Conservation (phyloP, 257 asterid genomes). For the Solanum sejunctum region DNA sequence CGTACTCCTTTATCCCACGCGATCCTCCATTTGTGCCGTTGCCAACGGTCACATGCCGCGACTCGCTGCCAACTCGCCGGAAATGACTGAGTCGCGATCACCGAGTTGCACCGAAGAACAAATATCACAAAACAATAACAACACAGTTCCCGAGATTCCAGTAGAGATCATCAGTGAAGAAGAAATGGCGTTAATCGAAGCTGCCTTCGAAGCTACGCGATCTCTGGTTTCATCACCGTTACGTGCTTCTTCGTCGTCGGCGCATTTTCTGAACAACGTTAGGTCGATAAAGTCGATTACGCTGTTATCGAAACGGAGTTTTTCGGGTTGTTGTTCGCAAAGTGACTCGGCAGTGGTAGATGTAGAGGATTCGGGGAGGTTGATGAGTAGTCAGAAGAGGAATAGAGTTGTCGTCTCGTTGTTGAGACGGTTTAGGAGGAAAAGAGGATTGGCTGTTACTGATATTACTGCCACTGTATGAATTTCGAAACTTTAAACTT, state of each 20-base stretch:
- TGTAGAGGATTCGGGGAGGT: slow-evolving; percentile 49
- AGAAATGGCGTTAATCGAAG: slow-evolving; percentile 78
- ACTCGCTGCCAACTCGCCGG: slow-evolving; percentile 14
- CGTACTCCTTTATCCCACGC: neutral
- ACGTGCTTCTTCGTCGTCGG: neutral
- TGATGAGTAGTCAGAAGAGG: slow-evolving; percentile 24
- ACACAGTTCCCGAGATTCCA: slow-evolving; percentile 30
- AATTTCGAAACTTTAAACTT: neutral
- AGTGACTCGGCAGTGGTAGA: slow-evolving; percentile 20
- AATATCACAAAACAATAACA: neutral
- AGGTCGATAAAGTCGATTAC: slow-evolving; percentile 45
- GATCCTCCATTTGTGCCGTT: slow-evolving; percentile 1
- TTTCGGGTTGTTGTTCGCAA: slow-evolving; percentile 26
- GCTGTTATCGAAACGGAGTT: slow-evolving; percentile 43
- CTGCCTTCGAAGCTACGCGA: slow-evolving; percentile 48
- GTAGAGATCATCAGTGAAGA: slow-evolving; percentile 52
- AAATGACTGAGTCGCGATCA: slow-evolving; percentile 36
- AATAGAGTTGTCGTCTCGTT: slow-evolving; percentile 28
- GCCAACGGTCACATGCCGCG: slow-evolving; percentile 24
- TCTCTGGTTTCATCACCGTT: neutral
- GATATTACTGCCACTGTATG: slow-evolving; percentile 75
- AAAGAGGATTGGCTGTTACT: slow-evolving; percentile 62
- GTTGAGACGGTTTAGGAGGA: slow-evolving; percentile 50
- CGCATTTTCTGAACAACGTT: slow-evolving; percentile 11
- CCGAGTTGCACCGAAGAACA: slow-evolving; percentile 9